phyloP scores from a whole-genome alignment of 2,329 filamentous ascomycete species.

The Hypoxylon sp. region DNA sequence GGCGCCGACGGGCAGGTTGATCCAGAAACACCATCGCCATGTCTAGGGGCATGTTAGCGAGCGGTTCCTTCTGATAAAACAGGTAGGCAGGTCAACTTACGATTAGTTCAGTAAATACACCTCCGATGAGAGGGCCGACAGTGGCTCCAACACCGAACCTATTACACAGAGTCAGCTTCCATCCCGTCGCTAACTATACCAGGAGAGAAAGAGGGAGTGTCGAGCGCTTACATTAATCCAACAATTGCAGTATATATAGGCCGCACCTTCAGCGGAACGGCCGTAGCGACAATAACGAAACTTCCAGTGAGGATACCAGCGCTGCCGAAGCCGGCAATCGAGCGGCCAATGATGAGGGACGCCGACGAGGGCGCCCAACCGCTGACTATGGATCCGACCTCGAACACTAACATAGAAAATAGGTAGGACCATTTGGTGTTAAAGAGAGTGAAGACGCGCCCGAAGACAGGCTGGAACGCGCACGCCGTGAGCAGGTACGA shows the following conservation, averaged over 20 bases:
- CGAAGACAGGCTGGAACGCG: slow-evolving; percentile 47
- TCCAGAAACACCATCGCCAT: slow-evolving; percentile 54
- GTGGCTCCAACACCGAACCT: slow-evolving; percentile 49
- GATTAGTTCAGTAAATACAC: slow-evolving; percentile 48
- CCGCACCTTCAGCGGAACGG: slow-evolving; percentile 43
- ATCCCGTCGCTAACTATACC: not conserved
- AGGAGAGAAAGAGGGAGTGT: not conserved
- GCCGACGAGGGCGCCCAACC: slow-evolving; percentile 46
- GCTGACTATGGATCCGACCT: slow-evolving; percentile 49
- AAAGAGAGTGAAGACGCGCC: slow-evolving; percentile 48
- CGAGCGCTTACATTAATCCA: slow-evolving; percentile 43
- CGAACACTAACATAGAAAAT: slow-evolving; percentile 43
- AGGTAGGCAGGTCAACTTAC: slow-evolving; percentile 35
- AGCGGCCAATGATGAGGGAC: slow-evolving; percentile 48
- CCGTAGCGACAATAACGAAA: slow-evolving; percentile 46
- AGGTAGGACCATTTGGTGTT: slow-evolving; percentile 45
- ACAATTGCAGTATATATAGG: slow-evolving; percentile 47
- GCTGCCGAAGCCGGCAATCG: slow-evolving; percentile 49
- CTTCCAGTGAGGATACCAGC: slow-evolving; percentile 47
- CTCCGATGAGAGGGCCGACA: slow-evolving; percentile 48
- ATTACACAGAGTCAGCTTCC: not conserved
- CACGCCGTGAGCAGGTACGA: slow-evolving; percentile 48
- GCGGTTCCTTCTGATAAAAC: rapidly evolving
- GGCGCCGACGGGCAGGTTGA: slow-evolving; percentile 52
- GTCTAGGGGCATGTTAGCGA: slow-evolving; percentile 40